Percentiles rank a stretch among this genome's conserved stretches.
phyloP scores from a whole-genome alignment of 768 basidiomycete genomes.

The Boletellus ananiceps region DNA sequence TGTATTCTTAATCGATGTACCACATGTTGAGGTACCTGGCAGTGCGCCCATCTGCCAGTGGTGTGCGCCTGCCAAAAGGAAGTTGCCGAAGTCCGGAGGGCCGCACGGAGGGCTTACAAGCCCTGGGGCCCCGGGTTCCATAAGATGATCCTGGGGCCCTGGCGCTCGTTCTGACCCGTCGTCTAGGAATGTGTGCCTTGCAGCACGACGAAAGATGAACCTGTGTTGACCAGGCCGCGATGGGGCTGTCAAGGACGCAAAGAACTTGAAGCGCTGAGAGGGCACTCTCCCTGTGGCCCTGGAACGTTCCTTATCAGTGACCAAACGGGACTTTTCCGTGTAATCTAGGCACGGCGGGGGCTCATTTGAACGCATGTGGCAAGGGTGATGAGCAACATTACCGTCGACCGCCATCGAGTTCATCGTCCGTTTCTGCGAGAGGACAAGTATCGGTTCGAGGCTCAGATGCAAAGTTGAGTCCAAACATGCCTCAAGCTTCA shows the following conservation, averaged over 20 bases:
- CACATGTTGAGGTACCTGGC: background rate
- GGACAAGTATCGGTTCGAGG: no score
- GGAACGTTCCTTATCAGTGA: background rate
- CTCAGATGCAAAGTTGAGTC: no score
- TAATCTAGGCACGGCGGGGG: background rate
- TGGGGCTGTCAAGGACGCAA: background rate
- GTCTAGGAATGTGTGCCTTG: background rate
- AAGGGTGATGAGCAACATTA: background rate
- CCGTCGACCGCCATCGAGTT: background rate
- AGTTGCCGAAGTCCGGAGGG: background rate
- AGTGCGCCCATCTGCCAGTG: background rate
- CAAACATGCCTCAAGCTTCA: no score
- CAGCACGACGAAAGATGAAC: background rate
- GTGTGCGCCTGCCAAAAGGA: background rate
- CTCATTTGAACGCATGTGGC: background rate
- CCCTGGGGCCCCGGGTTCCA: background rate
- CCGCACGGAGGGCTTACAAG: background rate
- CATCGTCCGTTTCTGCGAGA: no score
- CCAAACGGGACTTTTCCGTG: background rate
- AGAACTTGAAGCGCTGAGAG: background rate
- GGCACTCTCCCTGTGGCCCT: background rate
- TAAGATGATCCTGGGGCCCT: background rate
- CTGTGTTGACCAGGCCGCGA: background rate
- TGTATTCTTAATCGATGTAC: background rate
- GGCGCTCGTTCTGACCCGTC: background rate